Base-by-base conservation (phyloP, 306 rosid species). In the Glycyrrhiza uralensis region DNA sequence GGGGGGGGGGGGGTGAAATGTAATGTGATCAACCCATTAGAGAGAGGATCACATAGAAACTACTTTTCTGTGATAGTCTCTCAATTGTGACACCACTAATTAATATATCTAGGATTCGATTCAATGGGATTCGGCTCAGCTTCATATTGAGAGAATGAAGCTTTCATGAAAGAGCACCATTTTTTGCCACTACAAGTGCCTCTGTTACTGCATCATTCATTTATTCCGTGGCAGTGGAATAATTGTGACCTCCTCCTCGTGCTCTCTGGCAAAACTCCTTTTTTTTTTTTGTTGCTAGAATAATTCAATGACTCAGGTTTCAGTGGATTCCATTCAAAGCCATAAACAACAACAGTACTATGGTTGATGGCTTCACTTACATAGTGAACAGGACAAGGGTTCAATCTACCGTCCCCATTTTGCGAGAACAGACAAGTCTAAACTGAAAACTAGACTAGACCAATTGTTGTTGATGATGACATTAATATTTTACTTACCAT, bases 331-430 rank as follows among this genome's bases (percentile, higher is more conserved):
- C 22, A 41, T 36, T 57, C 20, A 7, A 24, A 45, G 22, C 22
- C 39, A 68, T 64, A 24, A 71, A 17, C 3, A 55, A 35, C 23
- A 71, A 65, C 2, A 76, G 75, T 38, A 64, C 60, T 29, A 8
- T 22, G 64, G 61, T 65, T 64, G 73, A 71, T 71, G 66, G 75
- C 18, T 76, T 17, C 72, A 66, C 22, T 26, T 18, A 0, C 69
- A 26, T 46, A 64, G 59, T 49, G 66, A 72, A 76, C 72, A 81
- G 66, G 76, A 76, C 72, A 81, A 81, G 17, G 2, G 64, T 26
- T 69, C 26, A 55, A 76, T 44, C 33, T 33, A 66, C 63, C 54
- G 14, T 38, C 0, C 57, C n/a, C n/a, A n/a, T n/a, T n/a, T 35
- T 62, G 2, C 13, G 7, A 72, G 4, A 39, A 39, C 12, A 39